A percentile compares a stretch with the other conserved stretches of the same genome.
Conservation (phyloP, 1,284 basidiomycete genomes). For the Tilletiaria anomala region DNA sequence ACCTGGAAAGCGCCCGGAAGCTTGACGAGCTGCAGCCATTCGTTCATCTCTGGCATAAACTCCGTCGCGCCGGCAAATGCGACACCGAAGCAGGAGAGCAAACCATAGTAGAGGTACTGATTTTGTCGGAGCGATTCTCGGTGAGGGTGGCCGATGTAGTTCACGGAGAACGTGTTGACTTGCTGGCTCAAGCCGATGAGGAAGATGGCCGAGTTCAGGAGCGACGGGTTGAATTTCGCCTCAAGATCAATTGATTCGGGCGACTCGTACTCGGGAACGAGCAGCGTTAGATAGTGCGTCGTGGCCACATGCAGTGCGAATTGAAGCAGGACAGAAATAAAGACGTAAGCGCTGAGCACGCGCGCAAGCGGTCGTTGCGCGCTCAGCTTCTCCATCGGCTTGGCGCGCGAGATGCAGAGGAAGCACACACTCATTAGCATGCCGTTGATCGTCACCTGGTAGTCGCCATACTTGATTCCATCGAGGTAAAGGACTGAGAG, state of each 20-base stretch:
- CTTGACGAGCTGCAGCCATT: slow-evolving; percentile 91
- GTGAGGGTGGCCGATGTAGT: slow-evolving; percentile 37
- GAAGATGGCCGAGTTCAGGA: slow-evolving; percentile 37
- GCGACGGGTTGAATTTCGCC: slow-evolving; percentile 31
- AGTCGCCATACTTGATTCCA: slow-evolving; percentile 37
- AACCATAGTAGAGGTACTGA: slow-evolving; percentile 31
- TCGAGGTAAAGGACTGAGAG: slow-evolving; percentile 32
- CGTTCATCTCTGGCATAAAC: slow-evolving; percentile 83
- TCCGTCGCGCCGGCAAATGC: slow-evolving; percentile 44
- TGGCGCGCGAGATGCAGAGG: slow-evolving; percentile 33
- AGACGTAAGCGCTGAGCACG: slow-evolving; percentile 33
- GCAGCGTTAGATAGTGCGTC: slow-evolving; percentile 24
- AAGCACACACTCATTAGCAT: slow-evolving; percentile 34
- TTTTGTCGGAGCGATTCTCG: slow-evolving; percentile 30
- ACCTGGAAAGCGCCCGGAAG: slow-evolving; percentile 55
- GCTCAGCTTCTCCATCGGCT: slow-evolving; percentile 26
- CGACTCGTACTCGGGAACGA: slow-evolving; percentile 16
- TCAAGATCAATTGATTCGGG: slow-evolving; percentile 29
- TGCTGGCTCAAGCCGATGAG: slow-evolving; percentile 31
- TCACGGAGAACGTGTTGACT: slow-evolving; percentile 34
- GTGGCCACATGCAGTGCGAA: slow-evolving; percentile 31
- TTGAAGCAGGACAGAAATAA: slow-evolving; percentile 32
- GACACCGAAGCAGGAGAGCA: slow-evolving; percentile 24
- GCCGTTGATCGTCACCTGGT: slow-evolving; percentile 34
- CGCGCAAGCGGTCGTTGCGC: slow-evolving; percentile 33